Conservation (phyloP, 208 protist genomes). For the Wallacemonas sp. region DNA sequence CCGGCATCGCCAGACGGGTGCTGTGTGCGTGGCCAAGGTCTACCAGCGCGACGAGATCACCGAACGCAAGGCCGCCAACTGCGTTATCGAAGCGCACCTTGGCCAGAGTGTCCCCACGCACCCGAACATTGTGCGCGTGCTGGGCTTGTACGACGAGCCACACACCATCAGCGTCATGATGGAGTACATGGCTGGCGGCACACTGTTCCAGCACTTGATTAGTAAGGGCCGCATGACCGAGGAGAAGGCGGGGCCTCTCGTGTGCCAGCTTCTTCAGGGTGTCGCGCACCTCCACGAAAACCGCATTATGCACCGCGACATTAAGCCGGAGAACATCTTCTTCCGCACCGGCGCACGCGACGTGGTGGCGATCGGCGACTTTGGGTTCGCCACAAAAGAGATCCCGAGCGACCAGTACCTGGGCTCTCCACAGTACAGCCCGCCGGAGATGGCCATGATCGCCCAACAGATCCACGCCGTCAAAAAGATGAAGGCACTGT, state of each 20-base stretch:
- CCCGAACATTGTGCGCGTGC: constrained; percentile 75
- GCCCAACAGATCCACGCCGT: constrained; percentile 31
- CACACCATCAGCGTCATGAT: constrained; percentile 92
- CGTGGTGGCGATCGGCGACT: constrained; percentile 96
- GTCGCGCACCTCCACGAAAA: constrained; percentile 93
- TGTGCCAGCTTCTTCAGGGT: constrained; percentile 95
- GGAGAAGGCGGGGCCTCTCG: constrained; percentile 90
- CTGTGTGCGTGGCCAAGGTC: constrained; percentile 58
- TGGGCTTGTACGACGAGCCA: constrained; percentile 88
- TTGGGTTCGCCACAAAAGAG: constrained; percentile 93
- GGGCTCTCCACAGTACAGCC: constrained; percentile 84
- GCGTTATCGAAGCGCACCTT: constrained; percentile 57
- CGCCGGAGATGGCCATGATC: constrained; percentile 82
- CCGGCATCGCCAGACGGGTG: constrained; percentile 42
- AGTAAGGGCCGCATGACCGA: constrained; percentile 90
- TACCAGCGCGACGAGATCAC: constrained; percentile 45
- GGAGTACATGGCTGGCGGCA: constrained; percentile 98
- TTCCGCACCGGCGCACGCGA: constrained; percentile 88
- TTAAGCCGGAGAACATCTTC: constrained; percentile 99
- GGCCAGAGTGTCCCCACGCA: constrained; percentile 42
- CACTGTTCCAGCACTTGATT: constrained; percentile 95
- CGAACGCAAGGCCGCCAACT: constrained; percentile 37
- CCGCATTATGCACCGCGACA: constrained; percentile 99
- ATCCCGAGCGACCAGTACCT: constrained; percentile 59
- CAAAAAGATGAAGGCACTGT: constrained; percentile 36